Percentiles rank a stretch among this genome's conserved stretches.
Conservation (phyloP, 1,284 basidiomycete species). For the Cutaneotrichosporon spelunceum region DNA sequence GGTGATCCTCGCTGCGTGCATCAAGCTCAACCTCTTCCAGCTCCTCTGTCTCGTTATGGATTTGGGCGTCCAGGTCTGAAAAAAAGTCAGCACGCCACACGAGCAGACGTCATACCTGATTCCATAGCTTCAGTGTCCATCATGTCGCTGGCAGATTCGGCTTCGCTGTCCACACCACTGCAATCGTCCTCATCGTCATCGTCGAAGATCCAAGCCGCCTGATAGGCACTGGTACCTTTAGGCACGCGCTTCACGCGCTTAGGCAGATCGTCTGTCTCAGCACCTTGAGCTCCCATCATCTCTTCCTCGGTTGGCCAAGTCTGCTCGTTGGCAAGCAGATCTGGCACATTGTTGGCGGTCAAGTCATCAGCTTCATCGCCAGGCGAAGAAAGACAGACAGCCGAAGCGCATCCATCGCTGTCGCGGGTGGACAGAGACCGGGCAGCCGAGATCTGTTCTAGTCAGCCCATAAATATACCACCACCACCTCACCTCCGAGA, state of each 20-base stretch:
- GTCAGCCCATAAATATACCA: background rate
- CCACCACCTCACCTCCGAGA: slow-evolving; percentile 63
- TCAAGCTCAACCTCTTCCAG: slow-evolving; percentile 62
- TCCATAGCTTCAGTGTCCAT: slow-evolving; percentile 37
- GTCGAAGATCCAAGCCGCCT: slow-evolving; percentile 89
- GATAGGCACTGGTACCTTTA: slow-evolving; percentile 88
- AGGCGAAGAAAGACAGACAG: slow-evolving; percentile 49
- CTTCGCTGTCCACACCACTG: slow-evolving; percentile 54
- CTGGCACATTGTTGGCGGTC: slow-evolving; percentile 79
- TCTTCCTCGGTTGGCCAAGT: slow-evolving; percentile 99
- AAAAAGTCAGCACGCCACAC: slow-evolving; percentile 49
- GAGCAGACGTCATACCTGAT: slow-evolving; percentile 29
- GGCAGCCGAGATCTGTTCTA: slow-evolving; percentile 34
- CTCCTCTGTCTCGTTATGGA: slow-evolving; percentile 58
- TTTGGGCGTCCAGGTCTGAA: slow-evolving; percentile 32
- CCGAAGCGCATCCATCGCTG: background rate
- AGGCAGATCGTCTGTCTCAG: slow-evolving; percentile 57
- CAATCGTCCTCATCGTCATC: slow-evolving; percentile 60
- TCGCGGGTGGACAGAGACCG: slow-evolving; percentile 13
- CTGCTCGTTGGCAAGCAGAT: slow-evolving; percentile 89
- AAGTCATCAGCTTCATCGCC: slow-evolving; percentile 78
- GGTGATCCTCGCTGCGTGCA: slow-evolving; percentile 44
- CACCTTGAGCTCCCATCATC: slow-evolving; percentile 58
- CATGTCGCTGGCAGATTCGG: slow-evolving; percentile 36
- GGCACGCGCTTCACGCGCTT: slow-evolving; percentile 68